phyloP scores from a whole-genome alignment of 306 rosid genomes.

The Bauhinia variegata region DNA sequence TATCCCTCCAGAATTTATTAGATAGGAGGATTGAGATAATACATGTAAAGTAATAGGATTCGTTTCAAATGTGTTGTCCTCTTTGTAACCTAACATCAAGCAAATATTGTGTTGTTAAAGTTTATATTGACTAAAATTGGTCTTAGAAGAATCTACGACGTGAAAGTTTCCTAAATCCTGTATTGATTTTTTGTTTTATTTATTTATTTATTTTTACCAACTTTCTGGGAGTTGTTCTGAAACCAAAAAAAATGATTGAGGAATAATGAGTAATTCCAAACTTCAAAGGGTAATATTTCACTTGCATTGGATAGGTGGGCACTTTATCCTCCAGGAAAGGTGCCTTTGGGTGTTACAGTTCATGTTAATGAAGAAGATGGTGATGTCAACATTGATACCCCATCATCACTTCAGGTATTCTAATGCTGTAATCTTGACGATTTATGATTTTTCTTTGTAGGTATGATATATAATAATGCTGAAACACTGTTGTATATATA shows the following conservation, averaged over 20 bases:
- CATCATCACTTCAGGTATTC: conserved; percentile 88
- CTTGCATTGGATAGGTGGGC: conserved; percentile 82
- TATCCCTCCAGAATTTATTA: conserved; percentile 18
- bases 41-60: conserved; percentile 12
- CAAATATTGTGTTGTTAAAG: conserved; percentile 5
- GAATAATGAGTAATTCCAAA: conserved; percentile 3
- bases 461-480: conserved; percentile 10
- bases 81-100: conserved; percentile 26
- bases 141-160: conserved; percentile 13
- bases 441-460: conserved; percentile 24
- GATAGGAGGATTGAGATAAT: conserved; percentile 25
- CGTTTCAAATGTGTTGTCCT: conserved; percentile 5
- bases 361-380: conserved; percentile 96
- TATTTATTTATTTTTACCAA: not conserved
- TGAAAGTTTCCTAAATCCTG: conserved; percentile 9
- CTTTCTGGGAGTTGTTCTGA: not conserved
- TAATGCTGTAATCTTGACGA: conserved; percentile 26
- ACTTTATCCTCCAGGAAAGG: conserved; percentile 96
- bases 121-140: conserved; percentile 16
- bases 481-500: conserved; percentile 15
- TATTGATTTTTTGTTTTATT: conserved; percentile 1
- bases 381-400: conserved; percentile 82
- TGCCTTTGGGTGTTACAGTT: conserved; percentile 90
- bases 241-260: not conserved
- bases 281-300: conserved; percentile 31